These are phyloP conservation scores for Carex kokanica DNA, from an alignment of 176 grass and related monocot species.

Conservation along the genomic window DNA sequence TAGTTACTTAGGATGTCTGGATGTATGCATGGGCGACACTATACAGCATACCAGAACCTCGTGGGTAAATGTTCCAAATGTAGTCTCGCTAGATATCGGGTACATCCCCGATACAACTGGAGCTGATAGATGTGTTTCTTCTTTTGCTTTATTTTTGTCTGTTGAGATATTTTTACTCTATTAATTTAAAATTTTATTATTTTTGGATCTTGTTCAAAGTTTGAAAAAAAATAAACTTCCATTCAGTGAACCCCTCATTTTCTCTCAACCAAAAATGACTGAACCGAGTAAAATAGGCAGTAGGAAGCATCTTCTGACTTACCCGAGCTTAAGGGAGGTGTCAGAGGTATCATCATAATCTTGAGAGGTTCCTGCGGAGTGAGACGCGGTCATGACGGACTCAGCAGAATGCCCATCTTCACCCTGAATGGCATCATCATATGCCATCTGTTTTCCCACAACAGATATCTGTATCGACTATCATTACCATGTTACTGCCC, in stretches of 20 bases:
- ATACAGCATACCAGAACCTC: neutral
- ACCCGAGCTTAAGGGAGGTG: conserved; percentile 80
- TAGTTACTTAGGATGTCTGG: neutral
- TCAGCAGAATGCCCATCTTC: conserved; percentile 95
- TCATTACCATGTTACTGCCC: conserved; percentile 11
- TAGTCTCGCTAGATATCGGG: neutral
- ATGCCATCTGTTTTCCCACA: conserved; percentile 37
- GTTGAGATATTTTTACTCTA: neutral
- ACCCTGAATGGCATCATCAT: conserved; percentile 45
- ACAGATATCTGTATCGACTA: conserved; percentile 49
- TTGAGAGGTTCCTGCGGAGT: conserved; percentile 54
- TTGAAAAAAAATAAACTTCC: neutral
- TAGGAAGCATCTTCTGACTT: neutral
- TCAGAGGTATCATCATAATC: conserved; percentile 75
- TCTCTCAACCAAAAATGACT: neutral
- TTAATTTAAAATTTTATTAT: neutral
- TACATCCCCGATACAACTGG: neutral
- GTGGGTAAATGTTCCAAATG: neutral
- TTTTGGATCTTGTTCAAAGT: neutral
- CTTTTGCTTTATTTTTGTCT: neutral
- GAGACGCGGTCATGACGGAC: conserved; percentile 74
- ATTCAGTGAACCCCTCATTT: neutral
- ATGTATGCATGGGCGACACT: neutral
- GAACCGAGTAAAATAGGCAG: neutral
- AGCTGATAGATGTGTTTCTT: neutral